A percentile compares a stretch with the other conserved stretches of the same genome.
phyloP scores from a whole-genome alignment of 306 rosid species.

The Glycyrrhiza uralensis region DNA sequence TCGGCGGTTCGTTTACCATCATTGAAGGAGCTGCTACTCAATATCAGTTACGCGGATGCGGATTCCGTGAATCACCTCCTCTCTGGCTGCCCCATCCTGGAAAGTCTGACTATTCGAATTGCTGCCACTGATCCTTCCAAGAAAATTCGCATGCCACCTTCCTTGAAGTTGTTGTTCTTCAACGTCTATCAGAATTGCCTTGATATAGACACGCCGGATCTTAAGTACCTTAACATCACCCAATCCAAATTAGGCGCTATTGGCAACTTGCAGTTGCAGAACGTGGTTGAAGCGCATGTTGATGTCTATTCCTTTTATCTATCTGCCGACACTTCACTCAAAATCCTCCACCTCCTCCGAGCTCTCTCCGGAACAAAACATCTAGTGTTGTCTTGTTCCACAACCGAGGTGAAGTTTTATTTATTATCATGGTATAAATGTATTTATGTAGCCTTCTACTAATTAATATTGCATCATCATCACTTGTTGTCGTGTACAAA shows the following conservation, averaged over 20 bases:
- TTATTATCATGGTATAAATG: not conserved
- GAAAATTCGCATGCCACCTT: not conserved
- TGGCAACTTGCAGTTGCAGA: not conserved
- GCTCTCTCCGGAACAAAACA: not conserved
- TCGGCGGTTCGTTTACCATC: too few relatives aligned
- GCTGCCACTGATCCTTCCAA: accelerated
- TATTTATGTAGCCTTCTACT: not conserved
- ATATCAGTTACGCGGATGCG: too few relatives aligned
- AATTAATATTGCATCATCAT: not conserved
- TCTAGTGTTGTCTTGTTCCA: not conserved
- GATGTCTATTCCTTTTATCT: not conserved
- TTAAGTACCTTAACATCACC: not conserved
- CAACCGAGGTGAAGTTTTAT: not conserved
- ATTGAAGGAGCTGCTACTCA: too few relatives aligned
- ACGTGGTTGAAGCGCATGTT: not conserved
- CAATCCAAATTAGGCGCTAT: not conserved
- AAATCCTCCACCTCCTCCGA: not conserved
- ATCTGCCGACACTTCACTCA: not conserved
- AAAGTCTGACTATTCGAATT: not conserved
- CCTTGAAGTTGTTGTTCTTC: not conserved
- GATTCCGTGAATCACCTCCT: too few relatives aligned
- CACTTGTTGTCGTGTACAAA: not conserved
- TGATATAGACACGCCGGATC: not conserved
- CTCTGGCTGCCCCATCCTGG: not conserved
- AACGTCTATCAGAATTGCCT: not conserved